Conservation (phyloP, 768 basidiomycete genomes). For the Pulveroboletus sp. region DNA sequence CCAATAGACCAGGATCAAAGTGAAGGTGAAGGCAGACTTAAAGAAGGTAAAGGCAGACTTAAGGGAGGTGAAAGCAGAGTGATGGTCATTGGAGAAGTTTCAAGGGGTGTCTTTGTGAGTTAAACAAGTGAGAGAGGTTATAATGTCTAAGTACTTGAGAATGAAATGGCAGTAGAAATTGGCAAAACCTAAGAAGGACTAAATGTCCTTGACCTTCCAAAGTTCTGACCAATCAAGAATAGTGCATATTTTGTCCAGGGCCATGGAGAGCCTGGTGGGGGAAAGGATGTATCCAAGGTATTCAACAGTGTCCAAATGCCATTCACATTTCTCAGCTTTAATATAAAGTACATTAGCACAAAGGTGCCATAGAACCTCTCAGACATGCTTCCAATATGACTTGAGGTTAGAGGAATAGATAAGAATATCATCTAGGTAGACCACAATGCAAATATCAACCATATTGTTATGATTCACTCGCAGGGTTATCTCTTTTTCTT, state of each 20-base stretch:
- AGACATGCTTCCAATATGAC: conserved; percentile 4
- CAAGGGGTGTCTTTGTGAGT: no score
- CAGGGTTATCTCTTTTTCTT: no score
- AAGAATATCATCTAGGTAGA: conserved; percentile 44
- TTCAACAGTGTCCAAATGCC: background rate
- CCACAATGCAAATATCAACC: conserved; percentile 34
- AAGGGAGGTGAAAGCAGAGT: background rate
- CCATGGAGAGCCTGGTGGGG: background rate
- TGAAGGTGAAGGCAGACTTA: background rate
- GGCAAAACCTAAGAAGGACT: background rate
- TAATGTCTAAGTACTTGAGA: no score
- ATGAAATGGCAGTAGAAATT: no score
- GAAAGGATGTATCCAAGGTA: background rate
- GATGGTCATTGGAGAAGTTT: background rate
- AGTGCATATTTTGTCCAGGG: background rate
- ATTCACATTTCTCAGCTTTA: background rate
- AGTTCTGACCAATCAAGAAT: background rate
- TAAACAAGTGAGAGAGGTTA: no score
- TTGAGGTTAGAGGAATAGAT: conserved; percentile 20
- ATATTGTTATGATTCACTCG: no score
- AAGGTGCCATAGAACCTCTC: background rate
- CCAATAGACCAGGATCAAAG: background rate
- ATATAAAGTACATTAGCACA: background rate
- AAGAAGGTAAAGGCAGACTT: background rate
- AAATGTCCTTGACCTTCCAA: background rate